Evolutionary conservation across 331 rosid species (phyloP).

Genomic region (Acacia concinna): DNA sequence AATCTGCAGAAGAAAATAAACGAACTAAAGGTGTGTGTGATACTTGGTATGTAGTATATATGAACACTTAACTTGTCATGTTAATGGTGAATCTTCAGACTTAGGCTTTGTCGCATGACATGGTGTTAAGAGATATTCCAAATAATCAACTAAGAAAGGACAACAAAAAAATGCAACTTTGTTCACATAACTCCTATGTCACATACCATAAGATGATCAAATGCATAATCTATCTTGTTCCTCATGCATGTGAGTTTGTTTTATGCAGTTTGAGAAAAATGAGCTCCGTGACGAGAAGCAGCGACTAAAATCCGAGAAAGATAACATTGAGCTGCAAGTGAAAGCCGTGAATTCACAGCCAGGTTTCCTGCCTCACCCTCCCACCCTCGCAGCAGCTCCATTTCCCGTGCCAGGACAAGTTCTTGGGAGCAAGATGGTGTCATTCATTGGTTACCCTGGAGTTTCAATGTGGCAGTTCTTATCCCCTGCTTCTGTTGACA

Average conservation of each 20-base stretch:
- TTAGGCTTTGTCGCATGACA: neutral
- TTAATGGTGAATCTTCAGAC: neutral
- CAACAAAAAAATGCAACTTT: neutral
- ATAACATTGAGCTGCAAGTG: slow-evolving; percentile 54
- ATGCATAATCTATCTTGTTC: neutral
- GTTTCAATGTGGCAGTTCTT: slow-evolving; percentile 89
- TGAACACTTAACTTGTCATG: neutral
- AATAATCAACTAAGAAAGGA: neutral
- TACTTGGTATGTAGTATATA: neutral
- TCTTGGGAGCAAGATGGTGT: slow-evolving; percentile 59
- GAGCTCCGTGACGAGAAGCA: slow-evolving; percentile 87
- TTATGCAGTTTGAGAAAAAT: slow-evolving; percentile 70
- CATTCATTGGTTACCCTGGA: slow-evolving; percentile 72
- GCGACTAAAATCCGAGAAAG: slow-evolving; percentile 69
- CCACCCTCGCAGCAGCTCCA: slow-evolving; percentile 45
- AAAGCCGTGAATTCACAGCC: slow-evolving; percentile 53
- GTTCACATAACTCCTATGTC: neutral
- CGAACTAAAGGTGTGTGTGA: slow-evolving; percentile 58
- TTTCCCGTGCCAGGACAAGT: slow-evolving; percentile 57
- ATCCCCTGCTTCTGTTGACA: slow-evolving; percentile 75
- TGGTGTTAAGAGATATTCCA: neutral
- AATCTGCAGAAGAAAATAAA: slow-evolving; percentile 60
- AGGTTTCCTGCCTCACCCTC: slow-evolving; percentile 52
- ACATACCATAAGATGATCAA: neutral
- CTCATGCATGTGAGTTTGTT: slow-evolving; percentile 5